Base-by-base conservation (phyloP, 441 rosid species). In the Hura crepitans region DNA sequence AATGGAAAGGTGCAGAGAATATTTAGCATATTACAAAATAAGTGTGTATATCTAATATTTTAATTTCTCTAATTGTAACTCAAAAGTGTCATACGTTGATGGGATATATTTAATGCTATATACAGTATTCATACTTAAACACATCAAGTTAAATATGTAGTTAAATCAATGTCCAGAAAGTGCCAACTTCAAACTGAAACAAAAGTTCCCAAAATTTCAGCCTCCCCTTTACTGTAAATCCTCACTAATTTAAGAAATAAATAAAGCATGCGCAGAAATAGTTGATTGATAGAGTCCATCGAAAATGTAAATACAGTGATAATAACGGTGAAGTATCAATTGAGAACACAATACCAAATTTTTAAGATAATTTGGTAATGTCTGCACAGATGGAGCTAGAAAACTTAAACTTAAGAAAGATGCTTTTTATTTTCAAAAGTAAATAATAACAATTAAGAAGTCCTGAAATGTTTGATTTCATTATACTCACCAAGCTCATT, bases 401-500 rank as follows among this genome's bases (percentile, higher is more conserved):
- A 9, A 57, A 30, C 18, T 55, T 55, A 28, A 43, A 13, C 27
- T 12, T 9, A 12, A 54, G 17, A 17, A 11, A 56, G 56, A 17
- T 9, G 13, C 54, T 55, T 42, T 42, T 68, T 56, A n/a, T 42
- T 27, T 17, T 43, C 72, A 25, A 18, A 55, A 68, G 22, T 35
- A 68, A 25, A 66, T 42, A 0, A 39, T 2, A 27, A 37, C 22
- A 27, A n/a, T n/a, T 14, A 58, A 14, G 13, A 11, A 35, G 7
- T 27, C 56, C 60, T 49, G 17, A 50, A 42, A 54, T 57, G 18
- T 56, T 12, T 57, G 15, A 31, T 70, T 33, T 56, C 47, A 27
- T 28, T 9, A 18, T 55, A 75, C 96, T 87, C 76, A 92, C 99
- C 91, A 92, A 84, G 75, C 93, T 87, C 80, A 86, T 89, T 51